Conservation (phyloP, 2,329 filamentous ascomycete species). For the Sordariomycetes sp. region DNA sequence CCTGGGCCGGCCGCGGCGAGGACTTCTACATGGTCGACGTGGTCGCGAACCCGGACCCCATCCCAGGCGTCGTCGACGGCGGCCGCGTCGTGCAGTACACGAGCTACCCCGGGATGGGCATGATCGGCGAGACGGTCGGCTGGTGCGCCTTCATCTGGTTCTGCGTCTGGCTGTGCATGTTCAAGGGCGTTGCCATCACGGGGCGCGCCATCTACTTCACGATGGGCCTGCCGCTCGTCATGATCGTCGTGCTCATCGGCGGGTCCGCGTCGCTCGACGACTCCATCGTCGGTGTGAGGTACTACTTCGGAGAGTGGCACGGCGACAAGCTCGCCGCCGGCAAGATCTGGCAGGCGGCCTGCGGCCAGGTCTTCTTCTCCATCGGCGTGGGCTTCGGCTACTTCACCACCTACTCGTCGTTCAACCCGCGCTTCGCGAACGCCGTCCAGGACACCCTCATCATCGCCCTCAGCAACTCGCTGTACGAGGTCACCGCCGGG, state of each 20-base stretch:
- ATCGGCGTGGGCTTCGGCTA: slow-evolving; percentile 42
- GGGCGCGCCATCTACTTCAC: slow-evolving; percentile 45
- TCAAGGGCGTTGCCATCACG: slow-evolving; percentile 41
- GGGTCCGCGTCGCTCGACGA: slow-evolving; percentile 38
- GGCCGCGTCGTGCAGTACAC: slow-evolving; percentile 25
- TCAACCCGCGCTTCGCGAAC: slow-evolving; percentile 41
- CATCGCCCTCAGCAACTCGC: slow-evolving; percentile 39
- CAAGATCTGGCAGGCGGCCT: slow-evolving; percentile 41
- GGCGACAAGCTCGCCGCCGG: slow-evolving; percentile 32
- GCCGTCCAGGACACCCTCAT: slow-evolving; percentile 42
- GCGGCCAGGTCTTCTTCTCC: slow-evolving; percentile 30
- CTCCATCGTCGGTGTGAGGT: slow-evolving; percentile 33
- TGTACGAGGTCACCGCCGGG: slow-evolving; percentile 35
- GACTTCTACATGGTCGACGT: slow-evolving; percentile 35
- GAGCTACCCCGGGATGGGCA: slow-evolving; percentile 25
- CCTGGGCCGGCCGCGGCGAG: slow-evolving; percentile 33
- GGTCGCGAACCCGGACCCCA: slow-evolving; percentile 26
- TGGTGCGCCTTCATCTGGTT: slow-evolving; percentile 47
- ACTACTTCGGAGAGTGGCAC: slow-evolving; percentile 27
- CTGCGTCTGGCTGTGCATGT: slow-evolving; percentile 44
- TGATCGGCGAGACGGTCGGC: slow-evolving; percentile 40
- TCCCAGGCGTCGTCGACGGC: slow-evolving; percentile 18
- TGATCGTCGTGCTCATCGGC: slow-evolving; percentile 39
- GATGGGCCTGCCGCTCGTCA: slow-evolving; percentile 43
- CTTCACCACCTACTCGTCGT: slow-evolving; percentile 44